Evolutionary conservation across 2,329 filamentous ascomycete genomes (phyloP).

Genomic region (Dothiorella sarmentorum): DNA sequence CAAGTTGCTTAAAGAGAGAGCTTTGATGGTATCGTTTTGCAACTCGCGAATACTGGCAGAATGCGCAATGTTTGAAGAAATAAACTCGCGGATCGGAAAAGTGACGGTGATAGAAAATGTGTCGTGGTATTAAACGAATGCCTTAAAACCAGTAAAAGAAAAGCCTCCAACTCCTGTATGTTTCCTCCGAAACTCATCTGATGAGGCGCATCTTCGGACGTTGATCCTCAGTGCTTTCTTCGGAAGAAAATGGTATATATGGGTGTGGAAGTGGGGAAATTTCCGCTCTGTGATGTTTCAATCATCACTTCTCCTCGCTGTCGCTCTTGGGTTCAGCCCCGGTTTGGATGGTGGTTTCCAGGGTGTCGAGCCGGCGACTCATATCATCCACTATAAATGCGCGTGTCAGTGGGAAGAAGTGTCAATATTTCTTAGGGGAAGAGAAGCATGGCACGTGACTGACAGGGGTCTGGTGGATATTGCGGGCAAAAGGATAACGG

Average conservation of each 20-base stretch:
- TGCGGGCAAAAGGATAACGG: not conserved
- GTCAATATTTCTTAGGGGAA: not conserved
- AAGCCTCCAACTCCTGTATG: not conserved
- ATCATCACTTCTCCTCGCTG: conserved; percentile 4
- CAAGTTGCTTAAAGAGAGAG: no score
- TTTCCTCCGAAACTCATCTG: not conserved
- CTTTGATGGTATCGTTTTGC: no score
- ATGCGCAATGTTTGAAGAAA: no score
- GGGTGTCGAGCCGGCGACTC: conserved; percentile 77
- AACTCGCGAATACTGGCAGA: no score
- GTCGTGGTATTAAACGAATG: not conserved
- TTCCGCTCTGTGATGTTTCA: not conserved
- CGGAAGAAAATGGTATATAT: not conserved
- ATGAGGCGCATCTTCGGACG: not conserved
- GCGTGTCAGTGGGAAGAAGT: not conserved
- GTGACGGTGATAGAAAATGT: not conserved
- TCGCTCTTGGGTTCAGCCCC: conserved; percentile 30
- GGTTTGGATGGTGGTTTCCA: conserved; percentile 69
- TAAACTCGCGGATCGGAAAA: no score
- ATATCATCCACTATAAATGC: conserved; percentile 80
- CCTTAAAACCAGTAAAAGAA: not conserved
- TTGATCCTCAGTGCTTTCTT: not conserved
- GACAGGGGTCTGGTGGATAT: not conserved
- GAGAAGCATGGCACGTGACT: not conserved
- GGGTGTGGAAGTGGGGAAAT: not conserved